Percentiles rank a stretch among this genome's conserved stretches.
Evolutionary conservation across 371 early-diverging fungal species (phyloP).

Genomic region (Mucor irregularis): DNA sequence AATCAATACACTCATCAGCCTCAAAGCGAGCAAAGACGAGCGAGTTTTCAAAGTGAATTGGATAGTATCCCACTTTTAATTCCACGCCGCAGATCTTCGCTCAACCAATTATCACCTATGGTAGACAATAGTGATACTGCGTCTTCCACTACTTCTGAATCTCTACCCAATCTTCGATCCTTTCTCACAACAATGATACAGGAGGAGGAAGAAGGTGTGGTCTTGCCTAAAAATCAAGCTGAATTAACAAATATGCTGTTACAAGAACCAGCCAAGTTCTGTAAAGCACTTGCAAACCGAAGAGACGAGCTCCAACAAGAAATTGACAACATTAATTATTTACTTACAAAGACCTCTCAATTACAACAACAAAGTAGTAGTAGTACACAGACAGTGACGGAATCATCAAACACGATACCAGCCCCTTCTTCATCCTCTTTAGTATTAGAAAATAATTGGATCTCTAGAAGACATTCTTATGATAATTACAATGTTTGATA

Average conservation of each 20-base stretch:
- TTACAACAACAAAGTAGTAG: neutral
- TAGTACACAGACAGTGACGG: neutral
- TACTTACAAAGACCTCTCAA: constrained; percentile 16
- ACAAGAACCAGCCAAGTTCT: constrained; percentile 15
- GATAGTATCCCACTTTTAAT: neutral
- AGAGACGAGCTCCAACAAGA: constrained; percentile 23
- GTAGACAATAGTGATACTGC: too few species aligned
- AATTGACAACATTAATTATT: constrained; percentile 17
- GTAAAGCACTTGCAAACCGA: constrained; percentile 6
- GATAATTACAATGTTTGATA: neutral
- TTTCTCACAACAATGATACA: constrained; percentile 6
- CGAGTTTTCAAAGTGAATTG: neutral
- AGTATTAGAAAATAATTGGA: neutral
- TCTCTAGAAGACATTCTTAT: neutral
- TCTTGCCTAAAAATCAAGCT: neutral
- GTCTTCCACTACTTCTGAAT: neutral
- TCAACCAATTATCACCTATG: constrained; percentile 8
- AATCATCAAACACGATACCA: too few species aligned
- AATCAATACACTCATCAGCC: too few species aligned
- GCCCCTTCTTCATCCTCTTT: too few species aligned
- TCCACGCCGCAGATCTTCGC: neutral
- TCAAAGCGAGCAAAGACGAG: too few species aligned
- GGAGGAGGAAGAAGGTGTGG: neutral
- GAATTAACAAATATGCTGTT: constrained; percentile 19
- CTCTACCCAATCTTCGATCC: constrained; percentile 18